phyloP scores from a whole-genome alignment of 495 filamentous ascomycete species.

The Hypoxylon fragiforme region DNA sequence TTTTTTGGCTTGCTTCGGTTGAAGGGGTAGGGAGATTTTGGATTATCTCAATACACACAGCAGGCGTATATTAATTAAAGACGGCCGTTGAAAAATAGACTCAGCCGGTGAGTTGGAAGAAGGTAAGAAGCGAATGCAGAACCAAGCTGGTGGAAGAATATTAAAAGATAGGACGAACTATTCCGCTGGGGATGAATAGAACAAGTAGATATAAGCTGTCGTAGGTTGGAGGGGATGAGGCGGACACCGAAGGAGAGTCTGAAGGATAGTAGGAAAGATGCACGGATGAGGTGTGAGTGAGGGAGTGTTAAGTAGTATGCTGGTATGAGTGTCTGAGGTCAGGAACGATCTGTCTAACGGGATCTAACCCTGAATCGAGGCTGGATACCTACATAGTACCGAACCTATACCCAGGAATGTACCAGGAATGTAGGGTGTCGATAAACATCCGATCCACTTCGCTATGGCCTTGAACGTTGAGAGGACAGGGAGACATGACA shows the following conservation, averaged over 20 bases:
- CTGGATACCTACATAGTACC: conserved; percentile 1
- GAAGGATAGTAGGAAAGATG: conserved; percentile 24
- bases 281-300: conserved; percentile 6
- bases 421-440: conserved; percentile 30
- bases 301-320: conserved; percentile 27
- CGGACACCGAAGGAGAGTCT: conserved; percentile 31
- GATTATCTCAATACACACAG: neutral
- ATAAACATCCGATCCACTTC: conserved; percentile 33
- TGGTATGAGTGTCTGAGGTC: too few species aligned
- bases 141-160: conserved; percentile 27
- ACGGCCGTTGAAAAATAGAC: conserved; percentile 36
- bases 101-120: conserved; percentile 38
- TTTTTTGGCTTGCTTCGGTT: too few species aligned
- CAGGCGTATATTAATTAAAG: conserved; percentile 5
- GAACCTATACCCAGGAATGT: neutral
- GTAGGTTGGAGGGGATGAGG: conserved; percentile 20
- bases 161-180: conserved; percentile 48
- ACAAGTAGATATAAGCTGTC: conserved; percentile 20
- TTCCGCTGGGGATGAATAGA: conserved; percentile 34
- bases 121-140: conserved; percentile 34
- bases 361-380: conserved; percentile 23
- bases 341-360: too few species aligned
- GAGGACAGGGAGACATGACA: conserved; percentile 25
- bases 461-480: conserved; percentile 17
- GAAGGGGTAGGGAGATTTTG: neutral